Percentiles rank a stretch among this genome's conserved stretches.
Conservation (phyloP, 768 basidiomycete genomes). For the Clitopilus passeckerianus region DNA sequence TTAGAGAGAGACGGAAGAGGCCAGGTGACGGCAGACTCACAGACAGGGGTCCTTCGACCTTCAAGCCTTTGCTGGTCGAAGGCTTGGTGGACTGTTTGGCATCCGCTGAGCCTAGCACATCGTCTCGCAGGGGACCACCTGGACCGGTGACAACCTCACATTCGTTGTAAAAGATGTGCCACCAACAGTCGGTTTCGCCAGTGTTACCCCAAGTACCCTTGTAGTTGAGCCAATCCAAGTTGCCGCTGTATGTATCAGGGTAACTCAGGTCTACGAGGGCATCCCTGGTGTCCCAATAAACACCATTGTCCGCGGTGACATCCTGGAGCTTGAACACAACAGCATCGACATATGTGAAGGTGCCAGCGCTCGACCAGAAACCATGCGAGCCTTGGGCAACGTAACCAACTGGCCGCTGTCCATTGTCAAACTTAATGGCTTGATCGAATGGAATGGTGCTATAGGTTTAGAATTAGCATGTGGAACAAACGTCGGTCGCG, state of each 20-base stretch:
- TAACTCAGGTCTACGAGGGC: conserved; percentile 8
- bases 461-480: not conserved
- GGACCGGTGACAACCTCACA: conserved; percentile 12
- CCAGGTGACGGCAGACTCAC: conserved; percentile 1
- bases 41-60: conserved; percentile 9
- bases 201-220: conserved; percentile 13
- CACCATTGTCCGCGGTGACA: conserved; percentile 8
- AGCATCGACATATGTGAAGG: conserved; percentile 12
- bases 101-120: conserved; percentile 9
- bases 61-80: not conserved
- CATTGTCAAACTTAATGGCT: conserved; percentile 12
- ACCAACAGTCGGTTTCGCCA: conserved; percentile 12
- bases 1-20: not conserved
- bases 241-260: conserved; percentile 9
- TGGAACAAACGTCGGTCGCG: not conserved
- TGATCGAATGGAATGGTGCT: conserved; percentile 13
- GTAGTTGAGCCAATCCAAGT: conserved; percentile 13
- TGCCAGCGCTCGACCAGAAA: conserved; percentile 12
- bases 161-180: conserved; percentile 10
- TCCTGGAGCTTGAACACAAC: conserved; percentile 12
- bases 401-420: conserved; percentile 13
- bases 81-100: not conserved
- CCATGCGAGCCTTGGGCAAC: conserved; percentile 13
- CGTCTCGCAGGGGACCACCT: conserved; percentile 9
- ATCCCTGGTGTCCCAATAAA: conserved; percentile 11